Base-by-base conservation (phyloP, 176 grass and related monocot genomes). In the Phragmites australis region DNA sequence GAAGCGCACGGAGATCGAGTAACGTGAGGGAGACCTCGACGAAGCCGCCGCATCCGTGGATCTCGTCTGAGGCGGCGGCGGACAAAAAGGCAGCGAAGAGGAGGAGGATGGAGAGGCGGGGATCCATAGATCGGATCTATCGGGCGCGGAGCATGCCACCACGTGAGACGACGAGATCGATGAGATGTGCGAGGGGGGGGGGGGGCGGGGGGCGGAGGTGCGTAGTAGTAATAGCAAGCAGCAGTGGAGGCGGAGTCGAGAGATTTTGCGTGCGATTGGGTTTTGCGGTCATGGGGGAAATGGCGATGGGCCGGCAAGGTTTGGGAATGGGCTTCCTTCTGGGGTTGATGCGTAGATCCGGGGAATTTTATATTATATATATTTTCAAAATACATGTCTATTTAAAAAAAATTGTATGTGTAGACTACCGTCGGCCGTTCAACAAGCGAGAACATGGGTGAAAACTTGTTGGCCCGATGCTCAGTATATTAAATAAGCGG, bases 1-100 rank as follows among this genome's bases (percentile, higher is more conserved):
- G 77, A 75, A 87, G 57, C 37, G 16, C 10, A 46, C 49, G 51
- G 65, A 29, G 54, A 61, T 19, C 6, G 34, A 52, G 52, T 2
- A 56, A 34, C 14, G 40, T 41, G 46, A 77, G 72, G 12, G 16
- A 31, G 23, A 97, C 94, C 89, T 99, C 86, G 17, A 99, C 88
- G 84, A 99, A 95, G 19, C 97, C 97, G 50, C 97, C 90, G 39
- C 97, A 96, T 75, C 97, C 97, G 56, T 91, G 88, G 84, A 99
- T 99, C 86, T 82, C 86, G 78, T 93, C 93, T 26, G 88, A 87
- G 25, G 84, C 84, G 8, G 70, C 54, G 5, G 80, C 9, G 15
- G 55, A 70, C 40, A 72, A 47, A 30, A 46, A 25, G 9, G 74
- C 74, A 41, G 47, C 27, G 47, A 83, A 19, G 58, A 81, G 18